These are phyloP conservation scores for Tuber borchii DNA, from an alignment of 495 filamentous ascomycete species.

Conservation along the genomic window DNA sequence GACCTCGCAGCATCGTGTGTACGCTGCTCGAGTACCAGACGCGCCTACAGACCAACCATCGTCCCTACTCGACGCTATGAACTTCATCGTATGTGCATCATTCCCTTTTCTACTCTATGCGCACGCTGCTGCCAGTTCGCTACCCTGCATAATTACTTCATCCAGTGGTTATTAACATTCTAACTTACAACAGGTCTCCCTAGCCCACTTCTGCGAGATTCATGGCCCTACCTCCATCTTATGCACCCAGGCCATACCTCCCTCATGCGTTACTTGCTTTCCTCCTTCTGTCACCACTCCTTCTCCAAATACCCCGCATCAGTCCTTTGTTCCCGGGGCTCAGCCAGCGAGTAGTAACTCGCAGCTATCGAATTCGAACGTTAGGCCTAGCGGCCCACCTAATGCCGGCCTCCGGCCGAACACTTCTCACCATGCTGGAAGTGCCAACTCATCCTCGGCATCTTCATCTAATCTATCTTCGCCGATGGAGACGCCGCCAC, in stretches of 20 bases:
- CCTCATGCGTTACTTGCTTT: slow-evolving; percentile 68
- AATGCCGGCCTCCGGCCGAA: slow-evolving; percentile 28
- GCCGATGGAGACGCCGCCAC: slow-evolving; percentile 51
- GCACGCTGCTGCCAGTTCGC: slow-evolving; percentile 8
- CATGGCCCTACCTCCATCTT: slow-evolving; percentile 93
- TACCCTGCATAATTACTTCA: slow-evolving; percentile 18
- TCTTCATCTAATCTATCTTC: slow-evolving; percentile 36
- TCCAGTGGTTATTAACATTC: slow-evolving; percentile 22
- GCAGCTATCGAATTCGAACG: background rate
- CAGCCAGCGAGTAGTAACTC: background rate
- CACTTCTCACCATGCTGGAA: slow-evolving; percentile 32
- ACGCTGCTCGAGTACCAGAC: slow-evolving; percentile 6
- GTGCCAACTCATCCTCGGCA: slow-evolving; percentile 32
- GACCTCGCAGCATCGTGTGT: slow-evolving; percentile 14
- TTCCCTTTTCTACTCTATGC: slow-evolving; percentile 21
- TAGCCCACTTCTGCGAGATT: slow-evolving; percentile 93
- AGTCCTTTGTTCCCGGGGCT: slow-evolving; percentile 44
- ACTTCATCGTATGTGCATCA: slow-evolving; percentile 42
- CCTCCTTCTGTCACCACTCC: slow-evolving; percentile 45
- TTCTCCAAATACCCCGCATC: slow-evolving; percentile 45
- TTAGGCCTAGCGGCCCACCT: slow-evolving; percentile 5
- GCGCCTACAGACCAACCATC: slow-evolving; percentile 25
- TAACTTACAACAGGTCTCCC: slow-evolving; percentile 60
- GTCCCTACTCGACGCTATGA: slow-evolving; percentile 36
- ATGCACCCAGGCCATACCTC: slow-evolving; percentile 80